Base-by-base conservation (phyloP, 2,329 filamentous ascomycete genomes). In the Venturia carpophila region DNA sequence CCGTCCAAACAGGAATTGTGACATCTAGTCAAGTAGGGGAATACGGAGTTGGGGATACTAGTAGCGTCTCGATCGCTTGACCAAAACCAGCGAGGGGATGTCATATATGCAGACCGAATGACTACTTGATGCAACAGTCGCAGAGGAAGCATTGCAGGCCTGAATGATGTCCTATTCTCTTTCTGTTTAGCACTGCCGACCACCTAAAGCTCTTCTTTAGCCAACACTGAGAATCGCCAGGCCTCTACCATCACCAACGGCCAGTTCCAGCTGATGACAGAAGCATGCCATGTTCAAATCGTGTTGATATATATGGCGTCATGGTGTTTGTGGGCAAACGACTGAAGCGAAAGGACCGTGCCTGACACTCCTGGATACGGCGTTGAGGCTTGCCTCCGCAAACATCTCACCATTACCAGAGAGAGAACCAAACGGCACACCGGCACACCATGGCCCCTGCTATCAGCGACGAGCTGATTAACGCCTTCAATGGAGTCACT, bases 1-100 rank as follows among this genome's bases (percentile, higher is more conserved):
- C 87, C 87, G 0, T 82, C 86, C 15, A 76, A 75, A 63, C 76
- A 76, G 66, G 83, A 85, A 21, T 42, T 27, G 62, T 47, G 15
- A 5, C 15, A 27, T 34, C 30, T 34, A 34, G 30, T 34, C 30
- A 3, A 34, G 30, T 6, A 34, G 30, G 30, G 6, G 6, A 34
- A 34, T 34, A 34, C 6, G 30, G 30, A 34, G 30, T 6, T 34
- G 30, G 30, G 43, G 15, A 30, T 49, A n/a, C 5, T 10, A 9
- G 6, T 17, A 63, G 27, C 42, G 19, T 34, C 9, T 43, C 27
- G 6, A 34, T 21, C n/a, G 15, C 17, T 21, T 37, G 19, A 37
- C 17, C 52, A 58, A 37, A 34, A n/a, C 30, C 21, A 37, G 52
- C 17, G 52, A 37, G 52, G 27, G 52, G 47, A 52, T 5, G 47